Conservation (phyloP, 768 basidiomycete genomes). For the Leucocoprinus birnbaumii region DNA sequence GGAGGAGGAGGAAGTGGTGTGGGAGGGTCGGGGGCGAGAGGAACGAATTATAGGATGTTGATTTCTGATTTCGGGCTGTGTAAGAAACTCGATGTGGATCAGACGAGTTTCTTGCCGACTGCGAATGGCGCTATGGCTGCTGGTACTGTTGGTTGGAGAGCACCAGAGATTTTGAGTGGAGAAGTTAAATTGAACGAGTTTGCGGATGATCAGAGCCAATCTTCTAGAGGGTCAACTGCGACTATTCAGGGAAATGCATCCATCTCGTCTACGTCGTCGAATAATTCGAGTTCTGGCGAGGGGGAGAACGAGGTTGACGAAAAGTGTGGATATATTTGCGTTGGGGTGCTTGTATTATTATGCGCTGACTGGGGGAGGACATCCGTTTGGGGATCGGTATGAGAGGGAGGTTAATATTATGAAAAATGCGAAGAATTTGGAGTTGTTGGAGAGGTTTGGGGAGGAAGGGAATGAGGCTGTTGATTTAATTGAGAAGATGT, state of each 20-base stretch:
- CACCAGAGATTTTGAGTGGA: slow-evolving; percentile 92
- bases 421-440: slow-evolving; percentile 71
- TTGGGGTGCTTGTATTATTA: slow-evolving; percentile 96
- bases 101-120: slow-evolving; percentile 94
- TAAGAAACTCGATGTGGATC: slow-evolving; percentile 92
- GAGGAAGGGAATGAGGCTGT: slow-evolving; percentile 93
- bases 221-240: slow-evolving; percentile 62
- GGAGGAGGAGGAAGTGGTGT: background rate
- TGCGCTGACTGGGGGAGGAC: slow-evolving; percentile 82
- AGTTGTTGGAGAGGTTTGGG: slow-evolving; percentile 74
- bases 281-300: slow-evolving; percentile 26
- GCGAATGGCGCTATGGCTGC: slow-evolving; percentile 85
- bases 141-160: slow-evolving; percentile 96
- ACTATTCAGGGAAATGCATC: slow-evolving; percentile 38
- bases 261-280: slow-evolving; percentile 17
- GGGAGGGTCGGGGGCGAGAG: background rate
- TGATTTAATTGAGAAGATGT: slow-evolving; percentile 76
- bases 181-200: slow-evolving; percentile 91
- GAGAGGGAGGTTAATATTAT: slow-evolving; percentile 94
- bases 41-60: background rate
- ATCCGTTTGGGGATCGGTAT: slow-evolving; percentile 93
- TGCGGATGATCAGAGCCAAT: slow-evolving; percentile 61
- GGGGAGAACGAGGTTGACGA: slow-evolving; percentile 74
- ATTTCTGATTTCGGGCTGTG: slow-evolving; percentile 86
- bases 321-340: slow-evolving; percentile 95